A percentile compares a stretch with the other conserved stretches of the same genome.
phyloP scores from a whole-genome alignment of 2,329 filamentous ascomycete species.

The Gnomoniopsis sp. region DNA sequence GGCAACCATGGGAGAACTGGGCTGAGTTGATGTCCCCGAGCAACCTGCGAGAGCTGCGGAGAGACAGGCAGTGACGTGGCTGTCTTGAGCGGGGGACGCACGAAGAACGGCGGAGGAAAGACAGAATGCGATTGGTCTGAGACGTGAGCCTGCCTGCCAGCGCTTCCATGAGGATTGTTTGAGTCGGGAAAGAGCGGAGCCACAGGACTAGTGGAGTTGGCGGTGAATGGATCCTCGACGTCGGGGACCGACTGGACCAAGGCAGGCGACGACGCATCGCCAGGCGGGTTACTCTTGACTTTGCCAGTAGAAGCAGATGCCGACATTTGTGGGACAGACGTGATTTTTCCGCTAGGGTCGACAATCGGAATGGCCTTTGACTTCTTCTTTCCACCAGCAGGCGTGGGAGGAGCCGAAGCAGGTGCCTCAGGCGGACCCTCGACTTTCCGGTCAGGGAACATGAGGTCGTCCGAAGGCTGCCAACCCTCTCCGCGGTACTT shows the following conservation, averaged over 20 bases:
- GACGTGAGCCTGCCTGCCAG: neutral
- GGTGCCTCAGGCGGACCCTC: neutral
- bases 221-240: neutral
- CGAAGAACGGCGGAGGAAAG: neutral
- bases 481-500: conserved; percentile 2
- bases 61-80: neutral
- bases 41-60: neutral
- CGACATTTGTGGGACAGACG: neutral
- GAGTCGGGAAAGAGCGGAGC: neutral
- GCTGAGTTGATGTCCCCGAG: neutral
- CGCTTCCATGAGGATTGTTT: neutral
- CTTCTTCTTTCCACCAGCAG: neutral
- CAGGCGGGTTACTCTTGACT: neutral
- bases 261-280: neutral
- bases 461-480: conserved; percentile 6
- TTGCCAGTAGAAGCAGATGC: neutral
- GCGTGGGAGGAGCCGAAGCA: neutral
- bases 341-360: neutral
- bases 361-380: conserved; percentile 13
- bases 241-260: neutral
- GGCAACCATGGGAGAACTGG: conserved; percentile 7
- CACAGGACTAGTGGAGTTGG: neutral
- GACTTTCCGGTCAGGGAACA: neutral
- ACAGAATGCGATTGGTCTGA: neutral
- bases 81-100: neutral